phyloP scores from a whole-genome alignment of 148 eudicot genomes.

The Vaccinium darrowii region DNA sequence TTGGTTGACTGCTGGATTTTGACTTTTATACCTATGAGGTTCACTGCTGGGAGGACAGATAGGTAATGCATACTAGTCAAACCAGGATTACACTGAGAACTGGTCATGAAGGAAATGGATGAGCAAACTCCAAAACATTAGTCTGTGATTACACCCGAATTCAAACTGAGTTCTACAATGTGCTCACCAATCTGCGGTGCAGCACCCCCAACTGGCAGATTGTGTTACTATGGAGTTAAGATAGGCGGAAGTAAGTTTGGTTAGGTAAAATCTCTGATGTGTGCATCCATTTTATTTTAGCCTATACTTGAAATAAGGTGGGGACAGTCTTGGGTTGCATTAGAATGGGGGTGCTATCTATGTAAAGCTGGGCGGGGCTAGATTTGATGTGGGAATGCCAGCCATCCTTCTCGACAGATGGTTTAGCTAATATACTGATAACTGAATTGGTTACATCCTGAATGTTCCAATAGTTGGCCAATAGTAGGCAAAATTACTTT shows the following conservation, averaged over 20 bases:
- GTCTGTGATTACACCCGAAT: too few species aligned
- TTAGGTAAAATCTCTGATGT: too few species aligned
- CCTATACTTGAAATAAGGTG: neutral
- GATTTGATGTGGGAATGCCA: neutral
- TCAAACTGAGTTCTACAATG: too few species aligned
- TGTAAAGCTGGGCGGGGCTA: neutral
- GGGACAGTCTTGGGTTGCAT: neutral
- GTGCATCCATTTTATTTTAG: neutral
- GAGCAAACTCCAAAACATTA: too few species aligned
- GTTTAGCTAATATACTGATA: neutral
- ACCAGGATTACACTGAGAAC: too few species aligned
- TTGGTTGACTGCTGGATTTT: neutral
- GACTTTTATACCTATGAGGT: neutral
- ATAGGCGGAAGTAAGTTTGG: too few species aligned
- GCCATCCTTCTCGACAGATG: neutral
- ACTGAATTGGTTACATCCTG: neutral
- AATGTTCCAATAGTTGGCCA: neutral
- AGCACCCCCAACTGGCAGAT: too few species aligned
- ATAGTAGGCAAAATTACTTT: neutral
- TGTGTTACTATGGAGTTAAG: too few species aligned
- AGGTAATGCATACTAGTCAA: too few species aligned
- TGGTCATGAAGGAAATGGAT: too few species aligned
- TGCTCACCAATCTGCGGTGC: too few species aligned
- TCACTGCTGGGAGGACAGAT: neutral
- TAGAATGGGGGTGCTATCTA: neutral